Evolutionary conservation across 2,329 filamentous ascomycete species (phyloP), one percentile per base, ranked within the genome.

Genomic region (Pyrenophora tritici-repentis): DNA sequence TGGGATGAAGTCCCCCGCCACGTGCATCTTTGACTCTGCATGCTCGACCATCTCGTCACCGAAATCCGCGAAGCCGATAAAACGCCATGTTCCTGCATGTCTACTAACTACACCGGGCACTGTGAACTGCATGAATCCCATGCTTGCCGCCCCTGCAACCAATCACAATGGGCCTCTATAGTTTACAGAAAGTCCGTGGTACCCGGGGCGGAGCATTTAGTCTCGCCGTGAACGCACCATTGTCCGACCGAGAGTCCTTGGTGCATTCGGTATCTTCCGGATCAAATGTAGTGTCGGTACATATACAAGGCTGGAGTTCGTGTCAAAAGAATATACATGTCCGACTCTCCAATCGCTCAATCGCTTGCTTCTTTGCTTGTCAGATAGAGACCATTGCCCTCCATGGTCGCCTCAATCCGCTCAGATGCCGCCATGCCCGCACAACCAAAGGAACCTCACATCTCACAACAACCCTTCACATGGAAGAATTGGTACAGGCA

Each of bases 401-500:
- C 13, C 3, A 60, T 60, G 55, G 47, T 40, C 9, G 35, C 47
- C 16, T 26, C 39, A 14, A 40, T 24, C 33, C 38, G 40, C 20
- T 16, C 29, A n/a, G 32, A 12, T 3, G 29, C 29, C n/a, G 35
- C 42, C 18, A 13, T 18, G 16, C 24, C 36, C n/a, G 1, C 22
- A 24, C 10, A 40, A n/a, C 31, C 31, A 13, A 61, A 59, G 45
- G 41, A 47, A 32, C 41, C 33, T 22, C 63, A 66, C 46, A 57
- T 65, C 33, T 53, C 59, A 16, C 46, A 58, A 31, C 58, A 64
- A 18, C 50, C 57, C 18, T 18, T 55, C 14, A 63, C 58, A 3
- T 18, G 61, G 6, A 76, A 79, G 61, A 96, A 96, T 79, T 93
- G 89, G 89, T 85, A 91, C 77, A 87, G 91, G 76, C 91, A 96